These are phyloP conservation scores for Komagataella phaffii DNA, from an alignment of 805 yeast species.

Conservation along the genomic window DNA sequence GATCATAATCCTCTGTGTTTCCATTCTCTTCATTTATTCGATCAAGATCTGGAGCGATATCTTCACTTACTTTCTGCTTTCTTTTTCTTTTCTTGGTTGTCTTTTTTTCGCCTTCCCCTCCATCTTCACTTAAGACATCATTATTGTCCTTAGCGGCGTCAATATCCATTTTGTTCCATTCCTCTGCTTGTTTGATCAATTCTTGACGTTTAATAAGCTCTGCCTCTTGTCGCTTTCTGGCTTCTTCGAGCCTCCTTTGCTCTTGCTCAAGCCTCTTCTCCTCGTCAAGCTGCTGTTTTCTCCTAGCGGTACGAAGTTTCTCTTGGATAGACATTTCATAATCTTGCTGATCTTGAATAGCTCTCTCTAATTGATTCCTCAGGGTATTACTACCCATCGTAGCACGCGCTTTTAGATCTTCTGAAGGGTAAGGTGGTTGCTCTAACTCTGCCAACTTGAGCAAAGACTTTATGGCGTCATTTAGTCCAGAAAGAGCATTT, in stretches of 20 bases:
- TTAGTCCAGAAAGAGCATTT: slow-evolving; percentile 38
- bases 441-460: slow-evolving; percentile 43
- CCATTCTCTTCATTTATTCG: slow-evolving; percentile 11
- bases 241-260: slow-evolving; percentile 29
- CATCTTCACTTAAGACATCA: slow-evolving; percentile 2
- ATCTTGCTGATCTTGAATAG: slow-evolving; percentile 58
- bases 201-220: slow-evolving; percentile 26
- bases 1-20: slow-evolving; percentile 5
- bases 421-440: slow-evolving; percentile 66
- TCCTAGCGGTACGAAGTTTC: slow-evolving; percentile 65
- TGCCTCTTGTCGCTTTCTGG: slow-evolving; percentile 29
- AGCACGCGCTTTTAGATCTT: slow-evolving; percentile 79
- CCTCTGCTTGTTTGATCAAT: neutral
- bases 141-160: neutral
- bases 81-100: slow-evolving; percentile 1
- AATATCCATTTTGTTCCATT: neutral
- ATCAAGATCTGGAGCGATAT: slow-evolving; percentile 17
- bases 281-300: slow-evolving; percentile 44
- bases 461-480: slow-evolving; percentile 46
- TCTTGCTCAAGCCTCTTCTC: slow-evolving; percentile 23
- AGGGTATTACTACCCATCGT: slow-evolving; percentile 70
- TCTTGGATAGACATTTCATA: slow-evolving; percentile 43
- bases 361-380: slow-evolving; percentile 54
- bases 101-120: neutral
- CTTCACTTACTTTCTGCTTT: slow-evolving; percentile 8